Conservation (phyloP, 345 rosid species). For the Microthlaspi erraticum region DNA sequence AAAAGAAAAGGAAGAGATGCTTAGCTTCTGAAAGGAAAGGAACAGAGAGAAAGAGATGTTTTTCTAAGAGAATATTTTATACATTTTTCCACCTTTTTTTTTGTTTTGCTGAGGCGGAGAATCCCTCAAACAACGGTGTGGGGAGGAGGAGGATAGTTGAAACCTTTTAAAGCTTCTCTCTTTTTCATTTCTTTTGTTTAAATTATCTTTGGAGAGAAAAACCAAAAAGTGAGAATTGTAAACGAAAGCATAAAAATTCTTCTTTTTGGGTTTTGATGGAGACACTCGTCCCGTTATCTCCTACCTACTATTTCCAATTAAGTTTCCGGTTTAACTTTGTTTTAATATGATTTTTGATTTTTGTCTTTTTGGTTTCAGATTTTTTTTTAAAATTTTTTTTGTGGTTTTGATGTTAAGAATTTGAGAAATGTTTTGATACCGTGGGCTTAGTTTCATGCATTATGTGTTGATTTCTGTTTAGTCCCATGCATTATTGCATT, state of each 20-base stretch:
- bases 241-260: conserved; percentile 16
- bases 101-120: conserved; percentile 59
- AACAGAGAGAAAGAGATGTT: conserved; percentile 49
- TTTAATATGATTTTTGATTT: neutral
- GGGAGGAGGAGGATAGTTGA: conserved; percentile 43
- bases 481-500: too few species aligned
- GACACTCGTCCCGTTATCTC: conserved; percentile 23
- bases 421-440: conserved; percentile 1
- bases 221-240: conserved; percentile 35
- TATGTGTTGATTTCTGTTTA: too few species aligned
- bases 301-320: neutral
- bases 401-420: too few species aligned
- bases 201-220: conserved; percentile 24
- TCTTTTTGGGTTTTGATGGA: conserved; percentile 41
- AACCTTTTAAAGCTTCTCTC: conserved; percentile 34
- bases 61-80: conserved; percentile 36
- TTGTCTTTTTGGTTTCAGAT: neutral
- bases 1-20: conserved; percentile 65
- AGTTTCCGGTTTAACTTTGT: neutral
- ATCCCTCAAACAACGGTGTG: conserved; percentile 44
- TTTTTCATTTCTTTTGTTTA: conserved; percentile 8
- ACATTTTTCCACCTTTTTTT: neutral
- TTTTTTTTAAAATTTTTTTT: neutral
- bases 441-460: neutral
- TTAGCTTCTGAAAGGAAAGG: conserved; percentile 74